phyloP scores from a whole-genome alignment of 768 basidiomycete species.

The Mycena olivaceomarginata region DNA sequence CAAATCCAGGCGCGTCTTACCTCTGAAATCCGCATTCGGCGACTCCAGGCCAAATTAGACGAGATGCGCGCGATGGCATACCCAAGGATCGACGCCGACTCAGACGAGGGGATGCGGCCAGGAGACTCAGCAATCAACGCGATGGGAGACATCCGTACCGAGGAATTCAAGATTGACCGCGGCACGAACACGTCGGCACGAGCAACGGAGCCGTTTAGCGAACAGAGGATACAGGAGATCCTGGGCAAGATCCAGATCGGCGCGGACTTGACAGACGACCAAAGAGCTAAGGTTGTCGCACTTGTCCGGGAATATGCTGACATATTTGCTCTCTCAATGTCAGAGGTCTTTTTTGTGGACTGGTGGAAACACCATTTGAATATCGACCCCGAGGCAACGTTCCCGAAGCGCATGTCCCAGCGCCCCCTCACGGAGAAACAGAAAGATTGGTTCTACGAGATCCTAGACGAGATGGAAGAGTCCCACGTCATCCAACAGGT shows the following conservation, averaged over 20 bases:
- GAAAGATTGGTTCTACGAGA: too few species aligned
- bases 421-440: too few species aligned
- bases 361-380: too few species aligned
- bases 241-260: slow-evolving; percentile 43
- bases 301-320: slow-evolving; percentile 38
- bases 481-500: too few species aligned
- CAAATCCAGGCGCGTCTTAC: not conserved
- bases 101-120: not conserved
- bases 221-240: slow-evolving; percentile 38
- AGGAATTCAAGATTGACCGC: slow-evolving; percentile 10
- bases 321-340: slow-evolving; percentile 36
- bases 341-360: not conserved
- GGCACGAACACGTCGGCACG: not conserved
- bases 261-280: slow-evolving; percentile 41
- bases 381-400: too few species aligned
- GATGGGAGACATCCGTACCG: not conserved
- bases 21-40: too few species aligned
- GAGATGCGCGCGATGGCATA: too few species aligned
- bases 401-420: too few species aligned
- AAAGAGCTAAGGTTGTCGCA: not conserved
- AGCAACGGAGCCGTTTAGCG: not conserved
- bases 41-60: too few species aligned
- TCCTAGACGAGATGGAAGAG: too few species aligned
- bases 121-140: not conserved
- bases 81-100: too few species aligned